Evolutionary conservation across 768 basidiomycete genomes (phyloP).

Genomic region (Lyophyllum atratum): DNA sequence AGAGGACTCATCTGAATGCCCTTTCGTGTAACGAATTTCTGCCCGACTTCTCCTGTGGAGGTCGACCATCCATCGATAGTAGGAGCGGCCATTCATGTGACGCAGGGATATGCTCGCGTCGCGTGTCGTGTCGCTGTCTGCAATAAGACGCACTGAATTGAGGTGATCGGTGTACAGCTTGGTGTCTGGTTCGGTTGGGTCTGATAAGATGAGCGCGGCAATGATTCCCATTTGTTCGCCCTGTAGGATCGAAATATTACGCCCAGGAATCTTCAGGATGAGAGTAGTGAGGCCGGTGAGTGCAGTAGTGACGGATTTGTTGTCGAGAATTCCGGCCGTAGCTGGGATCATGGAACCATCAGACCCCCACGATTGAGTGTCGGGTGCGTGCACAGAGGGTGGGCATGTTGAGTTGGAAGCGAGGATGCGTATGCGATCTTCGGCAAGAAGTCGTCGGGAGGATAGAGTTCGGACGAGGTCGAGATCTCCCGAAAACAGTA

Average conservation of each 20-base stretch:
- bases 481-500: neutral
- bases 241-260: slow-evolving; percentile 21
- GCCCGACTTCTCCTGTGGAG: neutral
- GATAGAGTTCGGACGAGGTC: neutral
- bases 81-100: slow-evolving; percentile 23
- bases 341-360: slow-evolving; percentile 29
- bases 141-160: slow-evolving; percentile 21
- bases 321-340: slow-evolving; percentile 15
- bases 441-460: neutral
- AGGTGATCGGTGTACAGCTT: slow-evolving; percentile 24
- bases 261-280: slow-evolving; percentile 13
- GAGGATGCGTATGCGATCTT: neutral
- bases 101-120: slow-evolving; percentile 9
- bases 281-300: slow-evolving; percentile 14
- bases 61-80: slow-evolving; percentile 25
- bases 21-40: slow-evolving; percentile 1
- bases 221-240: slow-evolving; percentile 24
- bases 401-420: neutral
- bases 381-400: neutral
- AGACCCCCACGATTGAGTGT: slow-evolving; percentile 14
- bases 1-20: slow-evolving; percentile 6
- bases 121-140: slow-evolving; percentile 12
- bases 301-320: slow-evolving; percentile 18
- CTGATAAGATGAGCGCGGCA: slow-evolving; percentile 9
- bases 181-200: neutral